Evolutionary conservation across 1,284 basidiomycete species (phyloP).

Genomic region (Ustilago esculenta): DNA sequence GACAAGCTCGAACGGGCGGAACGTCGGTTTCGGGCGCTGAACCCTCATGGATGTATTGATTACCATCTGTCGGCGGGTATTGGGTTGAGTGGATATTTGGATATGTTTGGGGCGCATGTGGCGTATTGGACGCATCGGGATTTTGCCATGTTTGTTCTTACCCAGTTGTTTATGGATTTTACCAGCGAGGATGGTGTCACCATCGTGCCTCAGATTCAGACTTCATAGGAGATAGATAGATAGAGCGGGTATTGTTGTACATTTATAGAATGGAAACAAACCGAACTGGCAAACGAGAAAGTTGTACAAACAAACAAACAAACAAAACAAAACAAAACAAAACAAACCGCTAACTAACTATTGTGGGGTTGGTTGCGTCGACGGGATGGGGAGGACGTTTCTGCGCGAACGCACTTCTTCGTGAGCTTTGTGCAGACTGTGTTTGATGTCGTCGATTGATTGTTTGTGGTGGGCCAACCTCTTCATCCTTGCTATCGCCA

Average conservation of each 20-base stretch:
- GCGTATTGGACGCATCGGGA: conserved; percentile 58
- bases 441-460: conserved; percentile 17
- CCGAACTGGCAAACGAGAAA: too few relatives aligned
- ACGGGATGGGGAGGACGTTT: not conserved
- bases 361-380: not conserved
- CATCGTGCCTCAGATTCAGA: conserved; percentile 32
- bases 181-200: conserved; percentile 21
- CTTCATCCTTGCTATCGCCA: conserved; percentile 31
- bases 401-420: conserved; percentile 24
- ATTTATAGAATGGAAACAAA: conserved; percentile 1
- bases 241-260: too few relatives aligned
- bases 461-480: conserved; percentile 13
- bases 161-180: conserved; percentile 56
- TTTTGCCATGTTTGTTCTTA: conserved; percentile 59
- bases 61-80: conserved; percentile 44
- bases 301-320: too few relatives aligned
- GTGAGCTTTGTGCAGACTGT: conserved; percentile 28
- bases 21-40: conserved; percentile 58
- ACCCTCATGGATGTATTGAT: conserved; percentile 63
- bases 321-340: too few relatives aligned
- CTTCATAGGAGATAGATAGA: conserved; percentile 6
- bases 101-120: conserved; percentile 59
- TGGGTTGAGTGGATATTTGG: conserved; percentile 48
- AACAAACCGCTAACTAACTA: too few relatives aligned
- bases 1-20: conserved; percentile 41